These are phyloP conservation scores for Chlamydomonas asymmetrica DNA, from an alignment of 139 green algal species.

Conservation along the genomic window DNA sequence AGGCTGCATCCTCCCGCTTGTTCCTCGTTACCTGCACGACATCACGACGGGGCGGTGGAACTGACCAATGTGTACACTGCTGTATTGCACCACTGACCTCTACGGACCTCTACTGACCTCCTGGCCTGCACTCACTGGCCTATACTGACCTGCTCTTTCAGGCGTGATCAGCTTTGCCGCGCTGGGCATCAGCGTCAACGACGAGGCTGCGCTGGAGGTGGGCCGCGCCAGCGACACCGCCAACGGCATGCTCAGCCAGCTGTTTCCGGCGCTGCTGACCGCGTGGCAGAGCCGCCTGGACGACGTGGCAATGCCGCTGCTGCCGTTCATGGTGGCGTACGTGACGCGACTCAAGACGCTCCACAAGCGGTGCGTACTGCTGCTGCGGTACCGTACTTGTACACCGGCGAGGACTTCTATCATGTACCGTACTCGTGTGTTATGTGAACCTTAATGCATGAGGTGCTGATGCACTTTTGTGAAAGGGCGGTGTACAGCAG, in stretches of 20 bases:
- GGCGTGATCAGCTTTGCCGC: slow-evolving; percentile 71
- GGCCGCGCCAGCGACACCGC: slow-evolving; percentile 35
- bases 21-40: not conserved
- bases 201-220: slow-evolving; percentile 64
- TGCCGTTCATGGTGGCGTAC: slow-evolving; percentile 80
- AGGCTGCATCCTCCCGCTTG: not conserved
- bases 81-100: too few species aligned
- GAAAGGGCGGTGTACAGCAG: too few species aligned
- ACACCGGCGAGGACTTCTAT: too few species aligned
- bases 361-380: slow-evolving; percentile 41
- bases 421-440: too few species aligned
- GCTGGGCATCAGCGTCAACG: slow-evolving; percentile 66
- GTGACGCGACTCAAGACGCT: slow-evolving; percentile 61
- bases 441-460: too few species aligned
- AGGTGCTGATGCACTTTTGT: too few species aligned
- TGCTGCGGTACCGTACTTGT: slow-evolving; percentile 3
- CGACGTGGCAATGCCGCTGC: slow-evolving; percentile 64
- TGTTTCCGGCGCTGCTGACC: slow-evolving; percentile 58
- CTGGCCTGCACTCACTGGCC: too few species aligned
- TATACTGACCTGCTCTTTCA: slow-evolving; percentile 17
- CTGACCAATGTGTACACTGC: too few species aligned
- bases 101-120: too few species aligned
- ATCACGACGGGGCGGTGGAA: too few species aligned
- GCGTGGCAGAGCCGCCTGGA: slow-evolving; percentile 56
- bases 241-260: slow-evolving; percentile 42